phyloP scores from a whole-genome alignment of 2,329 filamentous ascomycete species.

The Colletotrichum falcatum region DNA sequence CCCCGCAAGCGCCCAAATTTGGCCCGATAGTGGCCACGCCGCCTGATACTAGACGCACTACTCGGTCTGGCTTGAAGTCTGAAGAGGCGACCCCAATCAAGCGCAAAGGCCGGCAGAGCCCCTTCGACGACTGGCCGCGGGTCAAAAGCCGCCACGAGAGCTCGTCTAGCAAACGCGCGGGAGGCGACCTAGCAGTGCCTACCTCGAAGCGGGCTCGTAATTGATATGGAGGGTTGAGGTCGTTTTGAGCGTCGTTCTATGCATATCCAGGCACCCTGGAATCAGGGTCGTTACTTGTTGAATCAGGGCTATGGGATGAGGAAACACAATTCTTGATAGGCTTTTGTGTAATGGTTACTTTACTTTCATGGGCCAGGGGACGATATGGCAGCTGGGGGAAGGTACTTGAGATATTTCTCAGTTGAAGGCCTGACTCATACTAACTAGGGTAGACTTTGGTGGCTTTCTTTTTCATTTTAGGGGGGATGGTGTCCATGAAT shows the following conservation, averaged over 20 bases:
- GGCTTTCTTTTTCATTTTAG: not conserved
- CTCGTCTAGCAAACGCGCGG: slow-evolving; percentile 21
- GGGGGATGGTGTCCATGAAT: not conserved
- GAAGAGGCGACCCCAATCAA: slow-evolving; percentile 58
- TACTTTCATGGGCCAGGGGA: slow-evolving; percentile 25
- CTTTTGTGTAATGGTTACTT: slow-evolving; percentile 39
- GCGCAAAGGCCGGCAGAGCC: slow-evolving; percentile 58
- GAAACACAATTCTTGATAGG: slow-evolving; percentile 38
- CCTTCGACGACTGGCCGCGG: slow-evolving; percentile 77
- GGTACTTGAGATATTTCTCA: slow-evolving; percentile 4
- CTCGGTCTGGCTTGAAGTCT: slow-evolving; percentile 65
- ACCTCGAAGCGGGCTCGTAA: slow-evolving; percentile 53
- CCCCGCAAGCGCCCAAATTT: slow-evolving; percentile 67
- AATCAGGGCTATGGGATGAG: slow-evolving; percentile 15
- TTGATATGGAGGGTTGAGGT: slow-evolving; percentile 39
- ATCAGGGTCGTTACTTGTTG: slow-evolving; percentile 13
- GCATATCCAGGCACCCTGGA: not conserved
- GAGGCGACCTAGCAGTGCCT: slow-evolving; percentile 45
- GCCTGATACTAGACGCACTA: slow-evolving; percentile 71
- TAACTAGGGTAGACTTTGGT: slow-evolving; percentile 24
- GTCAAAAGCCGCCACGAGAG: slow-evolving; percentile 63
- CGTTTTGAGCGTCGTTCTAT: slow-evolving; percentile 32
- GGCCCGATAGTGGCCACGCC: slow-evolving; percentile 67
- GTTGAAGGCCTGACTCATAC: slow-evolving; percentile 9
- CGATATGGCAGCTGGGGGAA: slow-evolving; percentile 1